A percentile compares a stretch with the other conserved stretches of the same genome.
Evolutionary conservation across 371 early-diverging fungal genomes (phyloP).

Genomic region (Circinella minor): DNA sequence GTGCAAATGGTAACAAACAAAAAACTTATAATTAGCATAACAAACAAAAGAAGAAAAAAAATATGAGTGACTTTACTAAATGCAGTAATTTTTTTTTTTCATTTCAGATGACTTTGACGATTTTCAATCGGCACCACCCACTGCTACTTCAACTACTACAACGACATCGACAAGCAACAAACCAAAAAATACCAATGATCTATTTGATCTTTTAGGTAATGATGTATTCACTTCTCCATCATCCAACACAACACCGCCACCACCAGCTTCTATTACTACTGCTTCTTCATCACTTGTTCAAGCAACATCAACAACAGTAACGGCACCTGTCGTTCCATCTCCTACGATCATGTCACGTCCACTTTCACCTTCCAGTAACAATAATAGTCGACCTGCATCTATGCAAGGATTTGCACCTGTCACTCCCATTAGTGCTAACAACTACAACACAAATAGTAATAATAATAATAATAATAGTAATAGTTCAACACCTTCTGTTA

Average conservation of each 20-base stretch:
- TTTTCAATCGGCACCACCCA: conserved; percentile 59
- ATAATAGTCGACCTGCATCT: conserved; percentile 16
- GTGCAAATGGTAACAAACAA: conserved; percentile 23
- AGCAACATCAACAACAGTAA: conserved; percentile 19
- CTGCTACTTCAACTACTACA: conserved; percentile 14
- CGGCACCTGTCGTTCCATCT: conserved; percentile 8
- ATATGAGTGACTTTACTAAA: no score
- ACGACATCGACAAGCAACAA: conserved; percentile 16
- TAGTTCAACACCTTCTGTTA: neutral
- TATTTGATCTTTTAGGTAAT: conserved; percentile 51
- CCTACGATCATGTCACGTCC: conserved; percentile 8
- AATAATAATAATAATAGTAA: conserved; percentile 21
- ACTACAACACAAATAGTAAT: conserved; percentile 6
- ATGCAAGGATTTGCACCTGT: conserved; percentile 4
- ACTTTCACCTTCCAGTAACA: conserved; percentile 12
- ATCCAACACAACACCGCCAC: neutral
- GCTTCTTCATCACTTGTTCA: conserved; percentile 8
- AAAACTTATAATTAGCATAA: neutral
- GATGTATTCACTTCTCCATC: conserved; percentile 26
- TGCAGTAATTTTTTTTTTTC: neutral
- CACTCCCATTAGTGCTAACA: neutral
- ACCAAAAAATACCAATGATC: conserved; percentile 30
- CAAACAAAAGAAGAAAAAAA: no score
- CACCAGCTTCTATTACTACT: conserved; percentile 15
- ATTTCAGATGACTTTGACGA: conserved; percentile 63